Conservation (phyloP, 225 moss, liverwort and hornwort genomes). For the Sphagnum contortum region DNA sequence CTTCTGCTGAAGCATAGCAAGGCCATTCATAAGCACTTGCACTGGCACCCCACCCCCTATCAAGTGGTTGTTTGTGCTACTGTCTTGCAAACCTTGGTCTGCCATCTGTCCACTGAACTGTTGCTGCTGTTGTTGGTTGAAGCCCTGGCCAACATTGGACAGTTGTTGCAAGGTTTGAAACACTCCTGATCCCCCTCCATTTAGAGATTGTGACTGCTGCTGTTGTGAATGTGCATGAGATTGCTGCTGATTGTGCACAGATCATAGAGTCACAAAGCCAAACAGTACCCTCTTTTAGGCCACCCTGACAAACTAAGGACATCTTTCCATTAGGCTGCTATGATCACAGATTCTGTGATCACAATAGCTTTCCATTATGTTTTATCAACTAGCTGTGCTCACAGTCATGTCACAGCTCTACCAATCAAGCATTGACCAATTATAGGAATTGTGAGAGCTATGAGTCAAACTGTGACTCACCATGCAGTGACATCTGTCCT, state of each 20-base stretch:
- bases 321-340: no score
- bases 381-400: no score
- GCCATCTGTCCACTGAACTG: slow-evolving; percentile 25
- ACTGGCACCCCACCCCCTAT: slow-evolving; percentile 38
- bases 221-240: slow-evolving; percentile 12
- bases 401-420: no score
- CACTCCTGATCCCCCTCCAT: slow-evolving; percentile 14
- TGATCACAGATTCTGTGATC: no score
- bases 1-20: slow-evolving; percentile 64
- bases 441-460: no score
- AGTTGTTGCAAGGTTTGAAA: slow-evolving; percentile 33
- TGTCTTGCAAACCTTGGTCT: slow-evolving; percentile 16
- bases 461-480: no score
- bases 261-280: no score
- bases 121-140: slow-evolving; percentile 39
- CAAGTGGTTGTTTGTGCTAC: slow-evolving; percentile 18
- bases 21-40: slow-evolving; percentile 50
- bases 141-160: slow-evolving; percentile 20
- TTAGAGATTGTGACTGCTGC: slow-evolving; percentile 12
- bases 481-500: no score
- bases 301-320: no score
- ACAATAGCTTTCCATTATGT: no score
- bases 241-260: slow-evolving; percentile 13
- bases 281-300: no score
- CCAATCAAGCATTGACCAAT: no score